Evolutionary conservation across 352 stramenopile genomes (phyloP).

Genomic region (Thraustochytrium sp.): DNA sequence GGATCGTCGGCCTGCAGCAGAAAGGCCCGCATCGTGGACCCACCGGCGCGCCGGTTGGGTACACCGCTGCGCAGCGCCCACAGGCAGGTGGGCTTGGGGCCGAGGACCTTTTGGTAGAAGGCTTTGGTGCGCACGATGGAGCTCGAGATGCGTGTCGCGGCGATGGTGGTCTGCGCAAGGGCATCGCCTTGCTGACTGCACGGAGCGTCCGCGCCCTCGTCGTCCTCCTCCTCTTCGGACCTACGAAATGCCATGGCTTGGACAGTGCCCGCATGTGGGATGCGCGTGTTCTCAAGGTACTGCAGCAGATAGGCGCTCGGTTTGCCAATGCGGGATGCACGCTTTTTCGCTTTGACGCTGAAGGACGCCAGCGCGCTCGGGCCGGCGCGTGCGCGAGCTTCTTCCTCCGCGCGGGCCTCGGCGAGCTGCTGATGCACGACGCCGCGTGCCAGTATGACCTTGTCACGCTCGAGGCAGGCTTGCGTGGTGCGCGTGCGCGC

Average conservation of each 20-base stretch:
- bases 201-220: no score
- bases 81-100: background rate
- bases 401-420: background rate
- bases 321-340: background rate
- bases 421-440: background rate
- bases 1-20: background rate
- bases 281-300: background rate
- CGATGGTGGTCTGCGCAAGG: no score
- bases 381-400: background rate
- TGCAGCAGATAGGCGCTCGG: background rate
- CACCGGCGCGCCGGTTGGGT: background rate
- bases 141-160: no score
- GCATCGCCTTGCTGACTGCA: no score
- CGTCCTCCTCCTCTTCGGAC: background rate
- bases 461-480: background rate
- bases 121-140: background rate
- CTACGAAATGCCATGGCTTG: background rate
- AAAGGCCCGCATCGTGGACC: background rate
- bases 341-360: background rate
- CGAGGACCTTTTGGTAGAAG: constrained; percentile 2
- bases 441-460: background rate
- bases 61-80: background rate
- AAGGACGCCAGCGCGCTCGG: background rate
- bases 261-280: background rate
- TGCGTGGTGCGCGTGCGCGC: background rate